Conservation (phyloP, 768 basidiomycete genomes). For the Asterophora lycoperdoides region DNA sequence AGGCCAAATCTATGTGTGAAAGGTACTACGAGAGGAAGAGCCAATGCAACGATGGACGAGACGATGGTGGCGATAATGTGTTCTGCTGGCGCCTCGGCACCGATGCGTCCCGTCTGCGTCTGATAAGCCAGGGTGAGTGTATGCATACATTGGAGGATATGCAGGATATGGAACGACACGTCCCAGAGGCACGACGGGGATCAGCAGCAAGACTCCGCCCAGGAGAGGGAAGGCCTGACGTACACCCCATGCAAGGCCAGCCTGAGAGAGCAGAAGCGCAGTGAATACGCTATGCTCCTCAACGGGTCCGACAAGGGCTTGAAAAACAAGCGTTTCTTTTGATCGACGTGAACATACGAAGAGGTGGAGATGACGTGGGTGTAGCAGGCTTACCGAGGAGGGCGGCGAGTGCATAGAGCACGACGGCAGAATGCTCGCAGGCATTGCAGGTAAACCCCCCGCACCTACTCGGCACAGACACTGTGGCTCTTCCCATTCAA, state of each 20-base stretch:
- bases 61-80: slow-evolving; percentile 83
- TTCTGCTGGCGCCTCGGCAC: slow-evolving; percentile 80
- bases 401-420: slow-evolving; percentile 73
- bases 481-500: slow-evolving; percentile 24
- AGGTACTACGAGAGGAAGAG: slow-evolving; percentile 58
- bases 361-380: neutral
- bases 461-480: slow-evolving; percentile 35
- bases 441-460: slow-evolving; percentile 54
- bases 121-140: neutral
- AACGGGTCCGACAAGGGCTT: slow-evolving; percentile 49
- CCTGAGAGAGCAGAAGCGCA: slow-evolving; percentile 57
- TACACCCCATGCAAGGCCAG: slow-evolving; percentile 47
- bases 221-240: slow-evolving; percentile 56
- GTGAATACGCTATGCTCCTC: slow-evolving; percentile 61
- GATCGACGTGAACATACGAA: neutral
- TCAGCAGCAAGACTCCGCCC: slow-evolving; percentile 52
- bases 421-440: slow-evolving; percentile 60
- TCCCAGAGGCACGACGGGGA: slow-evolving; percentile 77
- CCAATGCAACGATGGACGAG: slow-evolving; percentile 49
- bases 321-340: slow-evolving; percentile 59
- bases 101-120: slow-evolving; percentile 87
- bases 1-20: slow-evolving; percentile 73
- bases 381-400: slow-evolving; percentile 53
- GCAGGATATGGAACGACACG: slow-evolving; percentile 24
- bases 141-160: neutral